These are phyloP conservation scores for Closterium sp. DNA, from an alignment of 139 green algal genomes.

Conservation along the genomic window DNA sequence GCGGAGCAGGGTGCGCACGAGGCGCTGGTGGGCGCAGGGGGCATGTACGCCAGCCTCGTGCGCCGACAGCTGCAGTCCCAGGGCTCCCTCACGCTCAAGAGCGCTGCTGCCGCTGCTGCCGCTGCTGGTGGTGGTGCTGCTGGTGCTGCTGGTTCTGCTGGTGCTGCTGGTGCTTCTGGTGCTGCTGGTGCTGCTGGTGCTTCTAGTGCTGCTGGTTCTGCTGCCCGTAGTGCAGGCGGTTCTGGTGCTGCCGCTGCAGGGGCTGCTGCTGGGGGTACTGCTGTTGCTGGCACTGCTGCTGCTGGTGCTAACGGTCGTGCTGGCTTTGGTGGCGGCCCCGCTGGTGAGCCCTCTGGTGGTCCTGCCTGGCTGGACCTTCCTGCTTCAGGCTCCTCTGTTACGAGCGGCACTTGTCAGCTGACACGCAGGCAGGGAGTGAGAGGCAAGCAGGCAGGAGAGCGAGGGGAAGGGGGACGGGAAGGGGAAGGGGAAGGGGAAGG, in stretches of 20 bases:
- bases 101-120: neutral
- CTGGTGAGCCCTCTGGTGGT: neutral
- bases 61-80: conserved; percentile 58
- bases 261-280: neutral
- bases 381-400: neutral
- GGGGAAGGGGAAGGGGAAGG: neutral
- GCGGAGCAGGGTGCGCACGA: conserved; percentile 66
- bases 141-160: neutral
- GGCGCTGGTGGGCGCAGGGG: conserved; percentile 56
- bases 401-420: neutral
- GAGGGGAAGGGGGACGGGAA: neutral
- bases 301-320: too few relatives aligned
- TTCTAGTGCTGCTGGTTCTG: too few relatives aligned
- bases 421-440: neutral
- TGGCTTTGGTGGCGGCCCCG: neutral
- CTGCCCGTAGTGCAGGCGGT: too few relatives aligned
- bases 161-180: neutral
- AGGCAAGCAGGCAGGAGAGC: neutral
- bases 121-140: neutral
- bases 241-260: neutral
- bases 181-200: neutral
- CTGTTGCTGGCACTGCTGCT: neutral
- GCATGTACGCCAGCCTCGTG: conserved; percentile 65
- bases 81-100: neutral
- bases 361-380: neutral